Evolutionary conservation across 495 filamentous ascomycete species (phyloP).

Genomic region (Podospora sp.): DNA sequence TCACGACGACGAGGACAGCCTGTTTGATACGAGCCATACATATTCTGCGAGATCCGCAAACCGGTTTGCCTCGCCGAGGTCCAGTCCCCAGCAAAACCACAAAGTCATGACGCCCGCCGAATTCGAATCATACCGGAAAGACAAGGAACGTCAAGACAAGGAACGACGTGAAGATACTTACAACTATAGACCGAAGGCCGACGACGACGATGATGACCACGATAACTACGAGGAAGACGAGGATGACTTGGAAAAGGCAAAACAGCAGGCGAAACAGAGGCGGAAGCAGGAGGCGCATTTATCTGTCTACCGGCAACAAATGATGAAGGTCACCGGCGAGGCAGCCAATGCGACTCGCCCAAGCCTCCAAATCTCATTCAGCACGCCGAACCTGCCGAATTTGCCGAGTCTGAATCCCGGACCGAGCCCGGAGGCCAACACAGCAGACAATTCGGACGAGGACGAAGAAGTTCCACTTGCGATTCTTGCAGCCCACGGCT

Average conservation of each 20-base stretch:
- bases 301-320: conserved; percentile 87
- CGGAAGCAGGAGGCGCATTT: conserved; percentile 90
- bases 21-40: conserved; percentile 54
- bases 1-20: conserved; percentile 47
- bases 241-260: conserved; percentile 76
- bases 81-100: conserved; percentile 49
- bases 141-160: conserved; percentile 77
- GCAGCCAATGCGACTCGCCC: conserved; percentile 51
- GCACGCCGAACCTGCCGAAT: conserved; percentile 57
- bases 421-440: conserved; percentile 26
- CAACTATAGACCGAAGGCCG: conserved; percentile 37
- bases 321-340: conserved; percentile 95
- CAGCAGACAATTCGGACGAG: conserved; percentile 65
- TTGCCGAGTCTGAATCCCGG: conserved; percentile 34
- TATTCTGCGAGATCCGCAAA: conserved; percentile 59
- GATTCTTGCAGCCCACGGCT: conserved; percentile 89
- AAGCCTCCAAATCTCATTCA: conserved; percentile 52
- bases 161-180: conserved; percentile 54
- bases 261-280: conserved; percentile 71
- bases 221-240: conserved; percentile 78
- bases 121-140: conserved; percentile 79
- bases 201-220: conserved; percentile 57
- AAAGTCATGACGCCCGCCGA: conserved; percentile 90
- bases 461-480: conserved; percentile 88
- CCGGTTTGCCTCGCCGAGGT: conserved; percentile 41